Evolutionary conservation across 345 rosid genomes (phyloP).

Genomic region (Lepidium didymum): DNA sequence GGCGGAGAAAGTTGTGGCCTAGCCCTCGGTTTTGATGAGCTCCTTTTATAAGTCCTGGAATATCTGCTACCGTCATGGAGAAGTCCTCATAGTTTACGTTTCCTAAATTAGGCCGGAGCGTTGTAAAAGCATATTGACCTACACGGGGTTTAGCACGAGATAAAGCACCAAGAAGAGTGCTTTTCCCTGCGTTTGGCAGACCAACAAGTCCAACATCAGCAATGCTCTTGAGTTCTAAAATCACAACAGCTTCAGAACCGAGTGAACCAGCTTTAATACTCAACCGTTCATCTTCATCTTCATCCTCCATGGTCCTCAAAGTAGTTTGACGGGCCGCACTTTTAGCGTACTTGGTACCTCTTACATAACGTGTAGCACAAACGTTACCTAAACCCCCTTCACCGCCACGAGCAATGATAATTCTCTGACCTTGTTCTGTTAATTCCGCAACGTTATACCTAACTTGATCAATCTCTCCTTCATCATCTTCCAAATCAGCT

Average conservation of each 20-base stretch:
- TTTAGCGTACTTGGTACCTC: conserved; percentile 32
- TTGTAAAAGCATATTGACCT: conserved; percentile 88
- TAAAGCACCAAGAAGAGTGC: conserved; percentile 81
- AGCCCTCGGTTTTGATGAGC: conserved; percentile 83
- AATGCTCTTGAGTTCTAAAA: conserved; percentile 85
- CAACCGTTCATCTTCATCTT: conserved; percentile 30
- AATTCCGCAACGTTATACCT: conserved; percentile 62
- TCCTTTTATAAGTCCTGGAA: conserved; percentile 90
- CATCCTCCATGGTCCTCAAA: conserved; percentile 17
- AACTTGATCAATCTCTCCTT: conserved; percentile 34
- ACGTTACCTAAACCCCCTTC: conserved; percentile 81
- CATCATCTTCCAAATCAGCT: conserved; percentile 19
- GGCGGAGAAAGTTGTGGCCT: conserved; percentile 86
- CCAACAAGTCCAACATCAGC: conserved; percentile 99
- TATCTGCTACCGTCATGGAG: conserved; percentile 87
- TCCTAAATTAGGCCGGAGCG: conserved; percentile 82
- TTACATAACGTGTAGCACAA: conserved; percentile 34
- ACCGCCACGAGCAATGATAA: conserved; percentile 72
- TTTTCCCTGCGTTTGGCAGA: conserved; percentile 95
- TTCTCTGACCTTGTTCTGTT: conserved; percentile 59
- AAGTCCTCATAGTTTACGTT: conserved; percentile 68
- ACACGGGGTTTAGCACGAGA: conserved; percentile 79
- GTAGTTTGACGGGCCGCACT: not conserved
- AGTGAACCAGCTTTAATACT: conserved; percentile 45
- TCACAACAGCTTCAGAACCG: conserved; percentile 56